Evolutionary conservation across 441 rosid genomes (phyloP).

Genomic region (Pelargonium citronellum): DNA sequence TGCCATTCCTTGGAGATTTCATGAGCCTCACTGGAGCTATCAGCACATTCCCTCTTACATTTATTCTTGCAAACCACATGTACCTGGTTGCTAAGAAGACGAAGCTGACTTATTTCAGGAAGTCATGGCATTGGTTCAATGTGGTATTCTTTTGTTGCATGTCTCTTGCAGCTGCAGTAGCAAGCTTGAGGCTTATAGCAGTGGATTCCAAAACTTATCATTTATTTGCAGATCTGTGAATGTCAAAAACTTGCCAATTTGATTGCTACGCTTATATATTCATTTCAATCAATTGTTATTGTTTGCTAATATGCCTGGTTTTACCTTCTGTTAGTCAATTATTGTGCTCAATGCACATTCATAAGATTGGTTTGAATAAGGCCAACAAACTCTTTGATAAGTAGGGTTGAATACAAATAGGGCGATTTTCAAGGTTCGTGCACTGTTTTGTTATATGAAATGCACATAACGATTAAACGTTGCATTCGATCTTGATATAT

Average conservation of each 20-base stretch:
- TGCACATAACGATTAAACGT: too few relatives aligned
- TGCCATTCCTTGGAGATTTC: constrained; percentile 85
- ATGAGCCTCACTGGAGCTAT: constrained; percentile 85
- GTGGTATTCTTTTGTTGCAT: constrained; percentile 50
- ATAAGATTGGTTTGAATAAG: too few relatives aligned
- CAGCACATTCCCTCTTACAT: constrained; percentile 84
- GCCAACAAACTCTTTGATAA: too few relatives aligned
- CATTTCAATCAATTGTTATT: not conserved
- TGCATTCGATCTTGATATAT: too few relatives aligned
- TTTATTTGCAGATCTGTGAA: constrained; percentile 72
- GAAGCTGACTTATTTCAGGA: constrained; percentile 40
- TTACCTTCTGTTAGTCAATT: too few relatives aligned
- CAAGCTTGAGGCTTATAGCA: constrained; percentile 65
- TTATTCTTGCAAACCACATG: constrained; percentile 90
- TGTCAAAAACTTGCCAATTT: not conserved
- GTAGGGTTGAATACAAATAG: too few relatives aligned
- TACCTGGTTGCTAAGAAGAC: constrained; percentile 50
- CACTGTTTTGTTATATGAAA: too few relatives aligned
- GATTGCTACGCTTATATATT: not conserved
- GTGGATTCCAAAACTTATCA: constrained; percentile 69
- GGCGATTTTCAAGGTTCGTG: too few relatives aligned
- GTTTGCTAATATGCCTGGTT: not conserved
- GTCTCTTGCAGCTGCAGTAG: constrained; percentile 59
- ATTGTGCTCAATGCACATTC: too few relatives aligned
- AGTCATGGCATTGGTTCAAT: constrained; percentile 83